Evolutionary conservation across 108 stramenopile species (phyloP).

Genomic region (Nannochloropsis salina): DNA sequence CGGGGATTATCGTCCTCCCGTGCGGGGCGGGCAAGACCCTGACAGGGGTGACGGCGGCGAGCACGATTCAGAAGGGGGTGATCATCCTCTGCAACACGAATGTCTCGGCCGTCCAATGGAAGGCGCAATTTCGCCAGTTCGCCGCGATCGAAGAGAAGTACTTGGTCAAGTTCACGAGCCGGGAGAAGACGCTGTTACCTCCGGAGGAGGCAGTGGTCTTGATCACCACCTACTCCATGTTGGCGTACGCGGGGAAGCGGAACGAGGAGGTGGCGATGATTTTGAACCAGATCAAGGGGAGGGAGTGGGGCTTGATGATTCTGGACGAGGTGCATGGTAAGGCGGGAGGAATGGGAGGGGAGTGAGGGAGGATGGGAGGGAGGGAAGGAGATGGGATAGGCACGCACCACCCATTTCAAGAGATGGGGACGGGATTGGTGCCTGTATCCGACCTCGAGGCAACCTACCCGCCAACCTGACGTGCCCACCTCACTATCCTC

Average conservation of each 20-base stretch:
- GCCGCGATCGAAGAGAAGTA: constrained; percentile 63
- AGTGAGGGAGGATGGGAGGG: background rate
- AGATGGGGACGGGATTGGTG: too few species aligned
- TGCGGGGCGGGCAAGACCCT: constrained; percentile 97
- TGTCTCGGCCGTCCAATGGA: constrained; percentile 94
- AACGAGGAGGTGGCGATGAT: constrained; percentile 74
- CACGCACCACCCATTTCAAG: background rate
- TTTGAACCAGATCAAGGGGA: constrained; percentile 73
- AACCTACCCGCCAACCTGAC: too few species aligned
- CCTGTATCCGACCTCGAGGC: too few species aligned
- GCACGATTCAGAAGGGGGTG: constrained; percentile 87
- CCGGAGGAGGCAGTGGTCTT: constrained; percentile 78
- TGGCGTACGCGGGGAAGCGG: constrained; percentile 76
- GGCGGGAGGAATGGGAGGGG: background rate
- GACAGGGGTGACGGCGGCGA: constrained; percentile 94
- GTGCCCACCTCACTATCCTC: background rate
- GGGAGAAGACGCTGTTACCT: constrained; percentile 81
- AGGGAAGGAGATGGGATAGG: background rate
- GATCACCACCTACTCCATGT: constrained; percentile 96
- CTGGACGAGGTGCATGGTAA: constrained; percentile 89
- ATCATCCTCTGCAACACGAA: constrained; percentile 92
- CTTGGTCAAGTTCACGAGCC: constrained; percentile 81
- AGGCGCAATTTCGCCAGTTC: constrained; percentile 73
- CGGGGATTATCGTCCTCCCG: constrained; percentile 97
- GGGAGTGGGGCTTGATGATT: constrained; percentile 97